A percentile compares a stretch with the other conserved stretches of the same genome.
phyloP scores from a whole-genome alignment of 2,329 filamentous ascomycete species.

The Penicillium sp. region DNA sequence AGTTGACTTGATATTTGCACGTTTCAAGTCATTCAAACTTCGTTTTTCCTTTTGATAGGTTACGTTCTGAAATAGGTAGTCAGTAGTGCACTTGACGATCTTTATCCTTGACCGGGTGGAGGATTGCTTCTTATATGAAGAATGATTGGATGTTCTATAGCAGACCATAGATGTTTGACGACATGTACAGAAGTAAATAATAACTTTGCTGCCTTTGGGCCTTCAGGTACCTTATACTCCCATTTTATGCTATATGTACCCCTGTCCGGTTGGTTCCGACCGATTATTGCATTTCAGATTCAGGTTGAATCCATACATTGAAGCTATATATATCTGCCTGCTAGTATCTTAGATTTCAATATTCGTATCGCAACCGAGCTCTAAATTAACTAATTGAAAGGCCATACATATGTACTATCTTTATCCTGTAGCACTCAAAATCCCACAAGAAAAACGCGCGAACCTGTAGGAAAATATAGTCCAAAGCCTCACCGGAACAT shows the following conservation, averaged over 20 bases:
- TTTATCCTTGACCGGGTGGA: not conserved
- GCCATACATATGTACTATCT: too few relatives aligned
- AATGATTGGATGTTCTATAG: not conserved
- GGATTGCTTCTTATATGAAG: not conserved
- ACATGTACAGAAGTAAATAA: not conserved
- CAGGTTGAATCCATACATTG: fast-evolving
- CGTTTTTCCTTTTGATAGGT: not conserved
- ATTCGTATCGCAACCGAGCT: too few relatives aligned
- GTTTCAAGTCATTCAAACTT: not conserved
- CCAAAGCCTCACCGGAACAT: not conserved
- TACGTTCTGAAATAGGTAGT: not conserved
- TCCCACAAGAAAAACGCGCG: not conserved
- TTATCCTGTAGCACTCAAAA: too few relatives aligned
- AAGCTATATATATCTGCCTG: not conserved
- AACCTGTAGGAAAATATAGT: not conserved
- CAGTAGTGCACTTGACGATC: not conserved
- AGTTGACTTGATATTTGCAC: not conserved
- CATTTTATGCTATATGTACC: not conserved
- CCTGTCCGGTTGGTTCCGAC: not conserved
- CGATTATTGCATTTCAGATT: not conserved
- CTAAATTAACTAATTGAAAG: too few relatives aligned
- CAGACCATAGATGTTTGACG: not conserved
- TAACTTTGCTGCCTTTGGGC: not conserved
- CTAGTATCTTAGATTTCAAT: not conserved
- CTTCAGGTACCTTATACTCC: not conserved